Evolutionary conservation across 2,329 filamentous ascomycete species (phyloP), one percentile per base, ranked within the genome.

Genomic region (Diaporthe humulicola): DNA sequence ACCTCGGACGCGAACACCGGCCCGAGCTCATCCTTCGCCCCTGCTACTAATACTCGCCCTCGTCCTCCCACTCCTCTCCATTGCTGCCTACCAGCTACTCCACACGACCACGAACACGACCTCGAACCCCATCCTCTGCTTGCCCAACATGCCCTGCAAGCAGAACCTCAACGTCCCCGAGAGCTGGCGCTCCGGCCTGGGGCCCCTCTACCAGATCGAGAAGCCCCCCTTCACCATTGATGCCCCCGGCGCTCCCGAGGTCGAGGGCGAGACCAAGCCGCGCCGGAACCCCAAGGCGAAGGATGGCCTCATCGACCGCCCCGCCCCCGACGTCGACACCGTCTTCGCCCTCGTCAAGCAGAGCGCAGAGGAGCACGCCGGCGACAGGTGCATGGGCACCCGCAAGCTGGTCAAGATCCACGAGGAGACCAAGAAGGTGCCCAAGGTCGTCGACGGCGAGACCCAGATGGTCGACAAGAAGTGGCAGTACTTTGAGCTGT

Each of bases 401-500:
- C 92, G 95, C 77, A 93, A 90, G 83, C 89, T 98, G 74, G 84
- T 98, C 84, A 88, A 93, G 84, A 91, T 93, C 61, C 95, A 98
- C 84, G 90, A 90, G 80, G 95, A 98, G 88, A 93, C 90, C 79
- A 98, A 96, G 88, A 97, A 95, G 89, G 87, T 98, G 79, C 93
- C 95, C 89, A 98, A 97, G 90, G 89, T 95, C 69, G 87, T 98
- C 74, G 94, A 97, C 81, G 95, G 95, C 78, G 90, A 94, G 82
- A 90, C 95, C 83, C 87, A 89, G 77, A 91, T 96, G 85, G 91
- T 97, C 45, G 94, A 97, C 77, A 98, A 98, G 91, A 91, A 96
- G 83, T 98, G 95, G 95, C 92, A 93, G 71, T 97, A 92, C 85
- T 97, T 95, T 79, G 95, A 98, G 88, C 91, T 97, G 78, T 93